phyloP scores from a whole-genome alignment of 257 asterid species.

The Solanum chilense region DNA sequence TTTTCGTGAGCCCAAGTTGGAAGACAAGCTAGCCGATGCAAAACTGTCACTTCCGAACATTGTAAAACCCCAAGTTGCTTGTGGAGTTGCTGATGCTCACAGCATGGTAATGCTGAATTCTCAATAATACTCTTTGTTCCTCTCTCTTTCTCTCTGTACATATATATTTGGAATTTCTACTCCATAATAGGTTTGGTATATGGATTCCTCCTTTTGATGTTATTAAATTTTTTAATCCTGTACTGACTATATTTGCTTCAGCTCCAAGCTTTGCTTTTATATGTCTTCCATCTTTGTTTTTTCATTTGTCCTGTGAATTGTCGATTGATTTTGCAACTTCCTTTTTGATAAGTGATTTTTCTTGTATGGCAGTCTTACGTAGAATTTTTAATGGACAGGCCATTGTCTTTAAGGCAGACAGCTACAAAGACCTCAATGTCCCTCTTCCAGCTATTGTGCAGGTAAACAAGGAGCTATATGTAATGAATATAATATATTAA shows the following conservation, averaged over 20 bases:
- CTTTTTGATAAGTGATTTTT: background rate
- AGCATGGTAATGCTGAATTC: conserved; percentile 57
- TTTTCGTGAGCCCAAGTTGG: conserved; percentile 59
- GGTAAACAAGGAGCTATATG: conserved; percentile 30
- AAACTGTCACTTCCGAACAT: conserved; percentile 66
- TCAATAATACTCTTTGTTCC: background rate
- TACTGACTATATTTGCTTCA: background rate
- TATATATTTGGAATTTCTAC: background rate
- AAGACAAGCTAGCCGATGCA: conserved; percentile 56
- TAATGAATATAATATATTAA: background rate
- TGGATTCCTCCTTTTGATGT: background rate
- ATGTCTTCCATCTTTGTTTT: background rate
- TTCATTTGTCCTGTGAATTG: background rate
- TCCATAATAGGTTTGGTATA: background rate
- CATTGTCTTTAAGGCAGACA: conserved; percentile 59
- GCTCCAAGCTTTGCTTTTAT: background rate
- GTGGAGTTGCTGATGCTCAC: conserved; percentile 94
- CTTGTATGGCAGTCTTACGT: conserved; percentile 1
- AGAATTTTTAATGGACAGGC: conserved; percentile 47
- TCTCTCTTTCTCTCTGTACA: background rate
- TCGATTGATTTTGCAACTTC: background rate
- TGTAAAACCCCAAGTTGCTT: conserved; percentile 97
- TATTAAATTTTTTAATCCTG: background rate
- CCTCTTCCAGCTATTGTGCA: conserved; percentile 95
- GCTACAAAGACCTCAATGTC: conserved; percentile 68